phyloP scores from a whole-genome alignment of 495 filamentous ascomycete genomes.

The Pyrenula aspistea region DNA sequence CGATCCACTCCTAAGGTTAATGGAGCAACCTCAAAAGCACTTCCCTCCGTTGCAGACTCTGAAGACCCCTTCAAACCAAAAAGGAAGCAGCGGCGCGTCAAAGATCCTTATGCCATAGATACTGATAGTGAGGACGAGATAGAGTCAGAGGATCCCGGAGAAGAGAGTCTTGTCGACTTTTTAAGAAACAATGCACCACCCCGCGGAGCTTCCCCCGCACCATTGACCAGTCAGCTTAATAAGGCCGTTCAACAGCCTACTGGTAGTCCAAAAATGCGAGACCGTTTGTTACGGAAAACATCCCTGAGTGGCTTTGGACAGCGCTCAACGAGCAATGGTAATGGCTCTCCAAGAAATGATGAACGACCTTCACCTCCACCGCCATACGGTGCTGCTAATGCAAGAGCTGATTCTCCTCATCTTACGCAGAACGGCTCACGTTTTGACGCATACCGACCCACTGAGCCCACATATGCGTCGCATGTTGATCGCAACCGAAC shows the following conservation, averaged over 20 bases:
- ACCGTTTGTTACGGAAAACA: conserved; percentile 41
- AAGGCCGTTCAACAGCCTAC: conserved; percentile 14
- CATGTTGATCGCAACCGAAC: conserved; percentile 20
- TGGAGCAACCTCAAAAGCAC: conserved; percentile 5
- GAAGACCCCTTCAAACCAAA: conserved; percentile 19
- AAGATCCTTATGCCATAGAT: conserved; percentile 88
- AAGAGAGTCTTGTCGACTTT: conserved; percentile 79
- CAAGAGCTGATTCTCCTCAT: conserved; percentile 5
- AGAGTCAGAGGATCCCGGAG: conserved; percentile 52
- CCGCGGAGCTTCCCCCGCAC: neutral
- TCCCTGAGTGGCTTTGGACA: conserved; percentile 9
- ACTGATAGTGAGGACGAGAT: conserved; percentile 67
- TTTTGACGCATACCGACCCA: conserved; percentile 9
- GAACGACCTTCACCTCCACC: conserved; percentile 3
- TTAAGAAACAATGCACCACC: conserved; percentile 73
- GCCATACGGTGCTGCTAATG: neutral
- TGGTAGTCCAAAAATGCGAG: conserved; percentile 54
- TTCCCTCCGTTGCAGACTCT: conserved; percentile 4
- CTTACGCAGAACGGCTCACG: conserved; percentile 12
- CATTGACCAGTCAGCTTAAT: neutral
- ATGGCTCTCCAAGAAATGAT: conserved; percentile 1
- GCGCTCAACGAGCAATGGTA: conserved; percentile 2
- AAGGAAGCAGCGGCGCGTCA: conserved; percentile 64
- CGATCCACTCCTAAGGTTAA: conserved; percentile 10
- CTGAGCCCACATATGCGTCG: conserved; percentile 23